Evolutionary conservation across 139 green algal species (phyloP).

Genomic region (Diplosphaera chodatii): DNA sequence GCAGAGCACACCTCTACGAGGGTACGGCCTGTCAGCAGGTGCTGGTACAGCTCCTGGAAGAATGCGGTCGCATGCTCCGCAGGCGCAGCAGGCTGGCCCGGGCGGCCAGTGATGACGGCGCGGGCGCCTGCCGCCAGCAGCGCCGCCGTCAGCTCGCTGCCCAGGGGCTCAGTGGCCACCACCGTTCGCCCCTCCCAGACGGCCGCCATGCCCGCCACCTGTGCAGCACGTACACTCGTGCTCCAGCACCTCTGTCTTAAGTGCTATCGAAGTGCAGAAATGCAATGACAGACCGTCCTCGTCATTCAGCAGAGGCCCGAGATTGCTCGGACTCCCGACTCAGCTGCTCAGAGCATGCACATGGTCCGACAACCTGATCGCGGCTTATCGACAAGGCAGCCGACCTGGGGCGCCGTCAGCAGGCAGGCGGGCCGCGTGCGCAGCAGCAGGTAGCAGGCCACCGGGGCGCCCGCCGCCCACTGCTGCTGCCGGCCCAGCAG

Average conservation of each 20-base stretch:
- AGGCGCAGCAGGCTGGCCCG: not conserved
- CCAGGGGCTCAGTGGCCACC: conserved; percentile 8
- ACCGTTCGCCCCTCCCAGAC: conserved; percentile 10
- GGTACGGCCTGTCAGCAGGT: not conserved
- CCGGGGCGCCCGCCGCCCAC: not conserved
- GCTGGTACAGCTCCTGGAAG: not conserved
- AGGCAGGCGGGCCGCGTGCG: not conserved
- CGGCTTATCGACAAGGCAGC: no score
- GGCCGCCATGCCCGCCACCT: conserved; percentile 5
- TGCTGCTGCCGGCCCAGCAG: conserved; percentile 23
- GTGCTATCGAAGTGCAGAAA: no score
- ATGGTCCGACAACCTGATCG: no score
- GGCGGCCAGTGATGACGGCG: not conserved
- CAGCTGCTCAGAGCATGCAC: no score
- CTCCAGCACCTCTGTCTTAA: no score
- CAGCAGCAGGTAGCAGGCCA: conserved; percentile 25
- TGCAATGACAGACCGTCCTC: no score
- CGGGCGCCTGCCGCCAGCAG: conserved; percentile 2
- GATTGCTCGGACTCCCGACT: no score
- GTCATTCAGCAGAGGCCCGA: no score
- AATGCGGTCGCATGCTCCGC: not conserved
- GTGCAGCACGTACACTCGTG: no score
- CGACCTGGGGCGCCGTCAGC: conserved; percentile 10
- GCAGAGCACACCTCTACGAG: not conserved
- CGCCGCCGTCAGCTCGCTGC: not conserved